Evolutionary conservation across 805 yeast genomes (phyloP), one percentile per base, ranked within the genome.

Genomic region (Pichia paraexigua): DNA sequence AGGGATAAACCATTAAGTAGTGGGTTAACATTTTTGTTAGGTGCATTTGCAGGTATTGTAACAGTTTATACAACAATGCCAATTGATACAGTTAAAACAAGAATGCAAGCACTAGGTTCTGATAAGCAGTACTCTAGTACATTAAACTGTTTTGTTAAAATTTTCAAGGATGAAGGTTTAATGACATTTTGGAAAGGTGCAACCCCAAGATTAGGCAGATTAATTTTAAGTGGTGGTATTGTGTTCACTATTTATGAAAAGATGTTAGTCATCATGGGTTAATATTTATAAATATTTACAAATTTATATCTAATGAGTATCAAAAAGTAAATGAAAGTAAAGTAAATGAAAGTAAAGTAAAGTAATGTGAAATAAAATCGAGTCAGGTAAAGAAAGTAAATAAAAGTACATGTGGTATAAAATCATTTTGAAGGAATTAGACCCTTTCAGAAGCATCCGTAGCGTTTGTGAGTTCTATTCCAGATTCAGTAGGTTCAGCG

Each of bases 111-210:
- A 21, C 76, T 92, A 57, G 91, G 87, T 37, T 87, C 96, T 9
- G 76, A 77, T 47, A 75, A 76, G 59, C 69, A 76, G 62, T 94
- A 92, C 70, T 66, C 77, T 1, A 80, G 90, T 45, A 91, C 97
- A 0, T 21, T 85, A 41, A 79, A 92, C 69, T 92, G 98, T 69
- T 91, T 95, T 60, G 78, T 71, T 20, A 82, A 78, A 56, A 83
- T 94, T 48, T 85, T 86, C 67, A 83, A 73, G 63, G 85, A 92
- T 50, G 99, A 92, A 70, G 99, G 99, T 11, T 71, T 91, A 57
- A 71, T 79, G 63, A 86, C 97, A 6, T 89, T 90, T 71, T 92
- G 99, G 99, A 88, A 88, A 70, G 99, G 99, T 55, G 96, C 98
- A 37, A 94, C 98, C 2, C 98, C 99, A 45, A 78, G 99, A 64